Evolutionary conservation across 768 basidiomycete species (phyloP), one percentile per base, ranked within the genome.

Genomic region (Agaricus blazei): DNA sequence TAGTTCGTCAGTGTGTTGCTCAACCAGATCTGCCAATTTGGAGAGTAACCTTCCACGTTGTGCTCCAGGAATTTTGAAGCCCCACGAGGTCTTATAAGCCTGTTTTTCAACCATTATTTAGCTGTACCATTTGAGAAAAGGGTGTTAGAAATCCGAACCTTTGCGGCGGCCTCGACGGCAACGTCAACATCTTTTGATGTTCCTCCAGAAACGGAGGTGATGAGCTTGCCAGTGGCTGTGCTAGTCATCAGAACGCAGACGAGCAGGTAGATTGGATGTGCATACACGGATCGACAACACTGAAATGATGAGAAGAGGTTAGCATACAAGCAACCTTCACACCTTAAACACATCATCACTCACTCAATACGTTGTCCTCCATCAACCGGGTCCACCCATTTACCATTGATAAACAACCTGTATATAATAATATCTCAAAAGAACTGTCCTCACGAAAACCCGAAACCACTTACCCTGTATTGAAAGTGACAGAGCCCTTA

Each of bases 341-440:
- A 14, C 12, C n/a, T 40, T 36, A 11, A 67, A 31, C 5, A 9
- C 31, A 4, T 31, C 9, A 4, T 4, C 31, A 31, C 85, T 65
- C 63, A 89, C 88, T 88, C 85, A 64, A 91, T 85, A n/a, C 78
- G 80, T 14, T 73, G 77, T 1, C 71, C 52, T 6, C 52, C 68
- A 3, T 79, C 71, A 15, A 75, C 72, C n/a, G 84, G 82, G 31
- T 83, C 81, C 11, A 80, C 70, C 63, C 80, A 92, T 67, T 88
- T 65, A 59, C 84, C 84, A 63, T 81, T 74, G 65, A 93, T 88
- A 74, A 84, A 91, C 54, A 90, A 64, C 27, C 88, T 87, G 3
- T 5, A 26, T 19, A 19, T 19, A 19, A 19, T 19, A 9, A 6
- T 15, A 11, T 6, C n/a, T 41, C 14, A 1, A 8, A 11, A 19